phyloP scores from a whole-genome alignment of 805 yeast species.

The Sugiyamaella valdiviana region DNA sequence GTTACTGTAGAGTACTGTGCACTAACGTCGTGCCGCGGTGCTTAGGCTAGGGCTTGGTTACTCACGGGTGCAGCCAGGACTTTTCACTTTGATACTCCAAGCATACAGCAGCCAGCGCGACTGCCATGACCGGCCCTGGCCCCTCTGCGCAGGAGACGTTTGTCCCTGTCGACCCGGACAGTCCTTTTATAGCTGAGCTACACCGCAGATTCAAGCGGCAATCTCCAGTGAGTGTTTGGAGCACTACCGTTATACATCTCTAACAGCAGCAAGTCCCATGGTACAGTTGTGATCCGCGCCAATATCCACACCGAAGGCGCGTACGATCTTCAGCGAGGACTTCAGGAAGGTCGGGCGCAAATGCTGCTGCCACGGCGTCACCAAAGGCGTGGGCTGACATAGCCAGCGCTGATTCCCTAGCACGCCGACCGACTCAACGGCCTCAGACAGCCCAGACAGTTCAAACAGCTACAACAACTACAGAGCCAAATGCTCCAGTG shows the following conservation, averaged over 20 bases:
- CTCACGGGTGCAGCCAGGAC: not conserved
- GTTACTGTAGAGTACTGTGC: no score
- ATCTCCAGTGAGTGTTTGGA: not conserved
- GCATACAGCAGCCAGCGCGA: not conserved
- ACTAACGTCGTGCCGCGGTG: no score
- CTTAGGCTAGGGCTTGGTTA: no score
- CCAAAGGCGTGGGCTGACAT: slow-evolving; percentile 7
- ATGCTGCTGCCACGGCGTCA: no score
- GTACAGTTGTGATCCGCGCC: slow-evolving; percentile 9
- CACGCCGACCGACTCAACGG: not conserved
- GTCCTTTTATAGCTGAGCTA: slow-evolving; percentile 14
- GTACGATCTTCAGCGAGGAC: not conserved
- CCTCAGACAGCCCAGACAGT: not conserved
- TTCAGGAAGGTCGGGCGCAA: no score
- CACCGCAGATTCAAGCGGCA: slow-evolving; percentile 2
- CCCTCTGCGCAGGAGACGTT: slow-evolving; percentile 2
- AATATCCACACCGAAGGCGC: slow-evolving; percentile 10
- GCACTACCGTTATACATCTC: not conserved
- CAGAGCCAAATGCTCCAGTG: not conserved
- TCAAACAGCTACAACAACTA: not conserved
- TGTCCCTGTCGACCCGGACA: slow-evolving; percentile 12
- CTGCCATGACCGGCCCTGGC: not conserved
- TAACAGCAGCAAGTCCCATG: slow-evolving; percentile 11
- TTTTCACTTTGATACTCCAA: not conserved
- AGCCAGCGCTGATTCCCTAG: not conserved